phyloP scores from a whole-genome alignment of 768 basidiomycete species.

The Amanita exitialis region DNA sequence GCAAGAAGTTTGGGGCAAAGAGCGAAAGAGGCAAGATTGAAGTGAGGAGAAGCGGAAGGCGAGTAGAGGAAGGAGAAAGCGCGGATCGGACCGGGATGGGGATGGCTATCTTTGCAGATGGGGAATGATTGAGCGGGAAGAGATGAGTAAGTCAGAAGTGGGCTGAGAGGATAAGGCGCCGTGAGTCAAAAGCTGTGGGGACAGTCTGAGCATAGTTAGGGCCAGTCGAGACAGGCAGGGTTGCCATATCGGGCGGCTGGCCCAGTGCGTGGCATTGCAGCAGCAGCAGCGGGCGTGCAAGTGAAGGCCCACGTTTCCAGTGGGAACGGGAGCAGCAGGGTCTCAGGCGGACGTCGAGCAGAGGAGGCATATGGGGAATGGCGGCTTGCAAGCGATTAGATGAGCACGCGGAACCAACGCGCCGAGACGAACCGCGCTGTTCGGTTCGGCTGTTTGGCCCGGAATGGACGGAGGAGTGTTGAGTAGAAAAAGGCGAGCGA shows the following conservation, averaged over 20 bases:
- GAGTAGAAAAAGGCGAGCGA: background rate
- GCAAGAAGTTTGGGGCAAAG: background rate
- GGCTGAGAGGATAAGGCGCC: too few relatives aligned
- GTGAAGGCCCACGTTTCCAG: conserved; percentile 1
- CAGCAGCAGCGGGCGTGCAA: background rate
- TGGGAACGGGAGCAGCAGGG: background rate
- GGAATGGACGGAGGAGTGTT: conserved; percentile 1
- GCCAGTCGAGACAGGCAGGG: background rate
- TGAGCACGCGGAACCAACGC: conserved; percentile 5
- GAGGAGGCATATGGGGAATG: background rate
- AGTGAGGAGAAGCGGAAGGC: background rate
- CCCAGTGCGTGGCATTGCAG: too few relatives aligned
- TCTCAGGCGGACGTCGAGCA: background rate
- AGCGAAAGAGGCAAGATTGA: background rate
- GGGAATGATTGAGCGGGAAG: background rate
- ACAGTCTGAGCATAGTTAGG: background rate
- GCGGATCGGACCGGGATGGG: conserved; percentile 2
- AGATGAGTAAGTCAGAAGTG: background rate
- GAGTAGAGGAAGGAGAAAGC: background rate
- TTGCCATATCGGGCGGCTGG: too few relatives aligned
- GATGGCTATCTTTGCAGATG: background rate
- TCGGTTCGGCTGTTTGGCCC: background rate
- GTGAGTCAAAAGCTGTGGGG: background rate
- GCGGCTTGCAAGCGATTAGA: background rate
- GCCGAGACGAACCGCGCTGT: background rate